A percentile compares a stretch with the other conserved stretches of the same genome.
These are phyloP conservation scores for Rhizophagus prolifer DNA, from an alignment of 192 early-diverging fungal species.

Conservation along the genomic window DNA sequence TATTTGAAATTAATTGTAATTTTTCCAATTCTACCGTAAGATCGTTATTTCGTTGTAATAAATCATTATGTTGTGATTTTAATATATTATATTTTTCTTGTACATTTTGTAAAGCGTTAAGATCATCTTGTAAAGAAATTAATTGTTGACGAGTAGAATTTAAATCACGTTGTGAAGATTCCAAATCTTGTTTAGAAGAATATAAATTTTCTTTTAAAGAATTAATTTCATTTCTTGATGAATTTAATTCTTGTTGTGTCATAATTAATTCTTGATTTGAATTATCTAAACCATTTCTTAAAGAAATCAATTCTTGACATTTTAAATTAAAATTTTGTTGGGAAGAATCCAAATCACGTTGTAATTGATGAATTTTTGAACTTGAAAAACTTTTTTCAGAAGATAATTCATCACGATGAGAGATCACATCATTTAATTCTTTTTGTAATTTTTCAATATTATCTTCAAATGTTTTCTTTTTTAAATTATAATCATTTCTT, in stretches of 20 bases:
- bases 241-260: background rate
- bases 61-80: background rate
- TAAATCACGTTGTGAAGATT: background rate
- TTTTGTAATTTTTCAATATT: background rate
- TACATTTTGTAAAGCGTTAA: background rate
- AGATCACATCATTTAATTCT: background rate
- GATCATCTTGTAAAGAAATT: background rate
- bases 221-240: background rate
- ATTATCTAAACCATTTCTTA: background rate
- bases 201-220: background rate
- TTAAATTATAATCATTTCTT: background rate
- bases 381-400: background rate
- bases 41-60: background rate
- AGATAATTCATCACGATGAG: background rate
- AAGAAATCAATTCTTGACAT: background rate
- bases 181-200: background rate
- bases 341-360: background rate
- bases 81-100: background rate
- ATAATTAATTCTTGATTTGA: background rate
- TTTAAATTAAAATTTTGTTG: background rate
- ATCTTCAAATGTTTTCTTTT: background rate
- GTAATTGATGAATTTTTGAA: background rate
- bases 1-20: background rate
- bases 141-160: background rate
- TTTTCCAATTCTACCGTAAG: background rate